Percentiles rank a stretch among this genome's conserved stretches.
Evolutionary conservation across 345 rosid species (phyloP).

Genomic region (Aurinia saxatilis): DNA sequence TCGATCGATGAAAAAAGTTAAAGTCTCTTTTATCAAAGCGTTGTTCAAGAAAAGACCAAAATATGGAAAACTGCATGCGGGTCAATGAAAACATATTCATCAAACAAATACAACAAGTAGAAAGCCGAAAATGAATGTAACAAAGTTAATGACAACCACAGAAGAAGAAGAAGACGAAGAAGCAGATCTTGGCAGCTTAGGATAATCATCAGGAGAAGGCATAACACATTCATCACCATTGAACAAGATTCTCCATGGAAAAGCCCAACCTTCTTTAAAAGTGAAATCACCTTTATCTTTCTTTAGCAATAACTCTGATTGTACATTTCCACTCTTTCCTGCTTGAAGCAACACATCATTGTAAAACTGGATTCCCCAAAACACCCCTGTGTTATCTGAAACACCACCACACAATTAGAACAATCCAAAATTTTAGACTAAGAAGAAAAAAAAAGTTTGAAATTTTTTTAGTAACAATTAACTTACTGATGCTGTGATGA

Average conservation of each 20-base stretch:
- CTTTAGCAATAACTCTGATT: slow-evolving; percentile 54
- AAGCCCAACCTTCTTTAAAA: slow-evolving; percentile 76
- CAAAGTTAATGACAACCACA: not conserved
- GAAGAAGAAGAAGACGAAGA: not conserved
- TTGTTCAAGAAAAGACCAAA: not conserved
- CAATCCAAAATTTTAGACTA: not conserved
- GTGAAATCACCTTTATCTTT: slow-evolving; percentile 53
- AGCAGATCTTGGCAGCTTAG: slow-evolving; percentile 48
- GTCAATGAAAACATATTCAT: not conserved
- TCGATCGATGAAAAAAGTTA: too few species aligned
- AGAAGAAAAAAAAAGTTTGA: not conserved
- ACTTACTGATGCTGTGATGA: slow-evolving; percentile 46
- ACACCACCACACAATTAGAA: not conserved
- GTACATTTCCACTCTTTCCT: slow-evolving; percentile 59
- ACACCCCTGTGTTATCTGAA: slow-evolving; percentile 77
- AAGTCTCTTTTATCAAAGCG: slow-evolving; percentile 3
- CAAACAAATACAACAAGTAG: slow-evolving; percentile 10
- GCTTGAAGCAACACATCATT: slow-evolving; percentile 67
- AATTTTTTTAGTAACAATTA: not conserved
- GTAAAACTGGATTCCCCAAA: slow-evolving; percentile 72
- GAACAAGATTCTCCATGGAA: slow-evolving; percentile 67
- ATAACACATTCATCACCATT: slow-evolving; percentile 90
- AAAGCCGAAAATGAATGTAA: slow-evolving; percentile 6
- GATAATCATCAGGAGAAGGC: slow-evolving; percentile 75
- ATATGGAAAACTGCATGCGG: not conserved